Evolutionary conservation across 78 protist species (phyloP).

Genomic region (Protostelium mycophagum): DNA sequence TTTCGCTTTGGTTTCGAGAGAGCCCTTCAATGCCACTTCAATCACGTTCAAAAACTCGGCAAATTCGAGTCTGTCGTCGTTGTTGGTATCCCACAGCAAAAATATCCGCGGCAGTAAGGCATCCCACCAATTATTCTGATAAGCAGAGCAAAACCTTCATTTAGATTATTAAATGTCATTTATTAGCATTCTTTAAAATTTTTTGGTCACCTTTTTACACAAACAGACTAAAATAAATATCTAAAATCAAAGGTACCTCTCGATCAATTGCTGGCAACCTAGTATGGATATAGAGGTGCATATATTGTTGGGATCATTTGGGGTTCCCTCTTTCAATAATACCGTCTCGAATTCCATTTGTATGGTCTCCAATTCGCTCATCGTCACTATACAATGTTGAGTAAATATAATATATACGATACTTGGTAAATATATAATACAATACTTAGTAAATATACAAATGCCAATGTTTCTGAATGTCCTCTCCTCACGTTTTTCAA

Average conservation of each 20-base stretch:
- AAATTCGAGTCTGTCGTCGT: not conserved
- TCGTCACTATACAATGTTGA: no score
- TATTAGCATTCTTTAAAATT: no score
- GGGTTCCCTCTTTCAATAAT: not conserved
- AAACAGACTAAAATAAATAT: no score
- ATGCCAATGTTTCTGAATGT: no score
- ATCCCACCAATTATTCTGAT: not conserved
- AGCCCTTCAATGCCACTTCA: not conserved
- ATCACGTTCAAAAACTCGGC: not conserved
- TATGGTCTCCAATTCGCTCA: not conserved
- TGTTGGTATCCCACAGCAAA: not conserved
- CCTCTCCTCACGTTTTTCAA: no score
- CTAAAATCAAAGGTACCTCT: no score
- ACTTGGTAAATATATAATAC: no score
- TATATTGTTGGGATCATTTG: not conserved
- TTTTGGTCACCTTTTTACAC: no score
- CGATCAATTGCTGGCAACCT: not conserved
- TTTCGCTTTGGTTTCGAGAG: not conserved
- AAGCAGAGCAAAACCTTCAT: not conserved
- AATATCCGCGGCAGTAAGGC: not conserved
- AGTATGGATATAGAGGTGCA: not conserved
- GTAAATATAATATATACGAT: no score
- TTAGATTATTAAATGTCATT: no score
- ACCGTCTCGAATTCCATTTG: not conserved
- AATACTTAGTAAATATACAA: no score